These are phyloP conservation scores for Tricholoma bakamatsutake DNA, from an alignment of 768 basidiomycete species.

Conservation along the genomic window DNA sequence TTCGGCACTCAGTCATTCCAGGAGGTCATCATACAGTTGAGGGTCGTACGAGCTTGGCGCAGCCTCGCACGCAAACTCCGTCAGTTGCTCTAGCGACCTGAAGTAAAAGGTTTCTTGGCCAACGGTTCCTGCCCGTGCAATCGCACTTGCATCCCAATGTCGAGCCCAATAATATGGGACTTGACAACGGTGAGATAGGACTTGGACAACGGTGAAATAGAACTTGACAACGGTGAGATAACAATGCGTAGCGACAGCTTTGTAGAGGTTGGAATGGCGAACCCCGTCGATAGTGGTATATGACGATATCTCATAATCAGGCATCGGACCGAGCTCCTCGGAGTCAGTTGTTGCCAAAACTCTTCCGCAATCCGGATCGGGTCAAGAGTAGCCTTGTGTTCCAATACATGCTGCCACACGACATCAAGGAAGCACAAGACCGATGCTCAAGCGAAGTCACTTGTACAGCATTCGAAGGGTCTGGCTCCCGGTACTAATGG, in stretches of 20 bases:
- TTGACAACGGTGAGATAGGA: too few relatives aligned
- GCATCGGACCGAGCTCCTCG: conserved; percentile 68
- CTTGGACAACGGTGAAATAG: too few relatives aligned
- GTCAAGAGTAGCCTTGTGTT: conserved; percentile 60
- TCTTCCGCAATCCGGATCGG: conserved; percentile 46
- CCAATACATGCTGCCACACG: conserved; percentile 75
- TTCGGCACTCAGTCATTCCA: conserved; percentile 38
- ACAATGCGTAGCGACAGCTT: conserved; percentile 54
- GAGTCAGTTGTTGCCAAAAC: conserved; percentile 69
- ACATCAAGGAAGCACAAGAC: conserved; percentile 71
- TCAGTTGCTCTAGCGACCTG: conserved; percentile 56
- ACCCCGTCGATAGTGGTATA: conserved; percentile 43
- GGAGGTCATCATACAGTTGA: conserved; percentile 57
- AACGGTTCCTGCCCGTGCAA: conserved; percentile 29
- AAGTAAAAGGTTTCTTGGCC: conserved; percentile 49
- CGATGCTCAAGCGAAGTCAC: conserved; percentile 55
- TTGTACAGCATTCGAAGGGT: conserved; percentile 55
- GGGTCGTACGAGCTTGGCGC: conserved; percentile 69
- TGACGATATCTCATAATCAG: conserved; percentile 56
- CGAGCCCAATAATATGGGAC: conserved; percentile 67
- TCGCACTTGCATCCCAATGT: conserved; percentile 59
- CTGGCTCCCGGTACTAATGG: conserved; percentile 56
- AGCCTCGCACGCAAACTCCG: conserved; percentile 64
- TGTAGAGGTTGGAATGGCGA: conserved; percentile 50
- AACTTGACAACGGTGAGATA: conserved; percentile 71